phyloP scores from a whole-genome alignment of 2,329 filamentous ascomycete species.

The Juglanconis sp. region DNA sequence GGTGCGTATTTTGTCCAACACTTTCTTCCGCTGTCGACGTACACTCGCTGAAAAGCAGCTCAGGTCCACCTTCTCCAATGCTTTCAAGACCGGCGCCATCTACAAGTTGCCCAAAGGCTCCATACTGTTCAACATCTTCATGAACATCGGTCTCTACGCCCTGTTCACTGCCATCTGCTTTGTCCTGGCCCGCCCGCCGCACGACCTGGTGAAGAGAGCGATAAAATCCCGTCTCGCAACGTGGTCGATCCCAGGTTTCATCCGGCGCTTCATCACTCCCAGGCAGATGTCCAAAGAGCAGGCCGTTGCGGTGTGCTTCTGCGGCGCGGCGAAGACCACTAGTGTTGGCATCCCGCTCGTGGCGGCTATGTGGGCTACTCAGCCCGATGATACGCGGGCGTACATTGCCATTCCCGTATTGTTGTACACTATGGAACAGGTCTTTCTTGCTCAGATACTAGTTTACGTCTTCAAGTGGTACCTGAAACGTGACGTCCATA shows the following conservation, averaged over 20 bases:
- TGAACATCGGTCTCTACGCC: slow-evolving; percentile 61
- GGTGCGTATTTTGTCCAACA: slow-evolving; percentile 33
- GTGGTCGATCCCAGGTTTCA: slow-evolving; percentile 24
- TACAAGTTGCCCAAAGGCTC: slow-evolving; percentile 55
- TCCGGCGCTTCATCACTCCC: slow-evolving; percentile 39
- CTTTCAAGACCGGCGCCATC: slow-evolving; percentile 63
- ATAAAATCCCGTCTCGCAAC: slow-evolving; percentile 35
- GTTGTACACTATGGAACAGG: slow-evolving; percentile 58
- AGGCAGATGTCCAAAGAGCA: slow-evolving; percentile 57
- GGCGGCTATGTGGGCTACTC: slow-evolving; percentile 62
- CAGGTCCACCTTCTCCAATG: slow-evolving; percentile 66
- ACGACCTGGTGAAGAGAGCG: slow-evolving; percentile 24
- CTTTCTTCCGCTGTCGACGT: slow-evolving; percentile 33
- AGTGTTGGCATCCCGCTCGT: slow-evolving; percentile 66
- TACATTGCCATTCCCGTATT: slow-evolving; percentile 63
- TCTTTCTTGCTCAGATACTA: slow-evolving; percentile 43
- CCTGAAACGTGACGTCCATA: slow-evolving; percentile 23
- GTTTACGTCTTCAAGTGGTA: slow-evolving; percentile 48
- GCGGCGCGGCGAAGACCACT: slow-evolving; percentile 70
- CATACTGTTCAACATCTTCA: slow-evolving; percentile 64
- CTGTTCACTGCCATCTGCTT: slow-evolving; percentile 63
- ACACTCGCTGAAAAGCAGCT: neutral
- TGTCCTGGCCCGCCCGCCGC: slow-evolving; percentile 43
- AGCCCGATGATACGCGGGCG: slow-evolving; percentile 51
- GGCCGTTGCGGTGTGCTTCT: slow-evolving; percentile 69